Percentiles rank a stretch among this genome's conserved stretches.
Conservation (phyloP, 78 protist species). For the Mastigamoeba balamuthi region DNA sequence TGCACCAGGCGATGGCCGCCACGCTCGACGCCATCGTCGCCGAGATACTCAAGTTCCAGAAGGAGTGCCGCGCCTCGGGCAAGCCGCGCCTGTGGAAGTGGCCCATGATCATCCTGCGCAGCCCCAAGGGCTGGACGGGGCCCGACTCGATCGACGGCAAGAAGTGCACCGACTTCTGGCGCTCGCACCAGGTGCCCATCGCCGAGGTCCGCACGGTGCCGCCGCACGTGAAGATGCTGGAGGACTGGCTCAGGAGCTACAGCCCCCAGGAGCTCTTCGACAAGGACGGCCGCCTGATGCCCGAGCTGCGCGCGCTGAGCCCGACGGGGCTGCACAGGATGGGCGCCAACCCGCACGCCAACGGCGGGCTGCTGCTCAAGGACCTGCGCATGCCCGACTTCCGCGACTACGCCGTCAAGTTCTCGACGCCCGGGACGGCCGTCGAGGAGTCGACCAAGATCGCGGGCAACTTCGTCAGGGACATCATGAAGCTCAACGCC, state of each 20-base stretch:
- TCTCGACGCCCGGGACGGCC: neutral
- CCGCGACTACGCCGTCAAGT: neutral
- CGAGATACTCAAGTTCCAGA: neutral
- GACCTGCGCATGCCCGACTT: neutral
- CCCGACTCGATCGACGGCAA: neutral
- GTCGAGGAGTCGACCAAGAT: neutral
- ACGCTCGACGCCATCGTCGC: neutral
- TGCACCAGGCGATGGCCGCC: slow-evolving; percentile 1
- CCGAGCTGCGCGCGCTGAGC: neutral
- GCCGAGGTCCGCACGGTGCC: neutral
- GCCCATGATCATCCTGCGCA: slow-evolving; percentile 1
- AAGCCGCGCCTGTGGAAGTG: too few species aligned
- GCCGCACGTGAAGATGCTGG: neutral
- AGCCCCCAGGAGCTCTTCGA: slow-evolving; percentile 1
- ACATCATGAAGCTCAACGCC: neutral
- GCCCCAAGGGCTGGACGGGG: slow-evolving; percentile 18
- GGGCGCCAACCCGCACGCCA: slow-evolving; percentile 6
- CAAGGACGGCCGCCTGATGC: neutral
- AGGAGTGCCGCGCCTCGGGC: too few species aligned
- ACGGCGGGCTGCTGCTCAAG: neutral
- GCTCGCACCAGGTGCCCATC: slow-evolving; percentile 7
- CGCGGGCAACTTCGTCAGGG: neutral
- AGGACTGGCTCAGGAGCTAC: neutral
- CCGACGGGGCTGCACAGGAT: neutral
- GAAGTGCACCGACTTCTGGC: neutral